These are phyloP conservation scores for Amanita polypyramis DNA, from an alignment of 768 basidiomycete species.

Conservation along the genomic window DNA sequence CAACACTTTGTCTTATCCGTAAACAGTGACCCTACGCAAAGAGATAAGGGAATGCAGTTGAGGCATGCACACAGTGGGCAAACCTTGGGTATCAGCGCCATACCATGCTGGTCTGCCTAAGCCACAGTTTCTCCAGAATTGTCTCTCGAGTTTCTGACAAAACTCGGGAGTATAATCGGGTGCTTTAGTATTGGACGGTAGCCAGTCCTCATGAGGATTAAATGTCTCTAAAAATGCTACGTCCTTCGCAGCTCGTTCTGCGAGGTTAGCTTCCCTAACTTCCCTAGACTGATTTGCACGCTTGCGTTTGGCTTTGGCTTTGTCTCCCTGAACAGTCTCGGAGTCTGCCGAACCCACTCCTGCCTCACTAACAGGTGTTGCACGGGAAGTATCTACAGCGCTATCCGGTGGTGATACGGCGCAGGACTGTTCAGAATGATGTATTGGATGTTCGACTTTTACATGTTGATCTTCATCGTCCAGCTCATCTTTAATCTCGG, in stretches of 20 bases:
- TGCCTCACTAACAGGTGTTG: conserved; percentile 17
- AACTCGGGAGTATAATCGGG: conserved; percentile 84
- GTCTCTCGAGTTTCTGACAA: conserved; percentile 77
- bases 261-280: conserved; percentile 38
- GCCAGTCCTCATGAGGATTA: conserved; percentile 65
- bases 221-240: conserved; percentile 58
- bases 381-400: conserved; percentile 17
- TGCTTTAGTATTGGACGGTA: conserved; percentile 61
- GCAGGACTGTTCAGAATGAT: conserved; percentile 13
- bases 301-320: conserved; percentile 23
- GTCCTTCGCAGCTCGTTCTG: conserved; percentile 35
- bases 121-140: conserved; percentile 88
- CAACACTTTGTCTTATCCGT: conserved; percentile 72
- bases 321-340: conserved; percentile 13
- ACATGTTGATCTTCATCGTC: conserved; percentile 24
- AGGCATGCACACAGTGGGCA: conserved; percentile 14
- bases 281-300: conserved; percentile 32
- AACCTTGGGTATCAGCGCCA: conserved; percentile 91
- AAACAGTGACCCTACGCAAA: conserved; percentile 46
- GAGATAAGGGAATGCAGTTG: conserved; percentile 5
- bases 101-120: conserved; percentile 93
- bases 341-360: conserved; percentile 9
- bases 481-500: conserved; percentile 39
- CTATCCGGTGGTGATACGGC: conserved; percentile 34
- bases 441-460: conserved; percentile 11